These are phyloP conservation scores for Fusarium sp. DNA, from an alignment of 2,329 filamentous ascomycete species.

Conservation along the genomic window DNA sequence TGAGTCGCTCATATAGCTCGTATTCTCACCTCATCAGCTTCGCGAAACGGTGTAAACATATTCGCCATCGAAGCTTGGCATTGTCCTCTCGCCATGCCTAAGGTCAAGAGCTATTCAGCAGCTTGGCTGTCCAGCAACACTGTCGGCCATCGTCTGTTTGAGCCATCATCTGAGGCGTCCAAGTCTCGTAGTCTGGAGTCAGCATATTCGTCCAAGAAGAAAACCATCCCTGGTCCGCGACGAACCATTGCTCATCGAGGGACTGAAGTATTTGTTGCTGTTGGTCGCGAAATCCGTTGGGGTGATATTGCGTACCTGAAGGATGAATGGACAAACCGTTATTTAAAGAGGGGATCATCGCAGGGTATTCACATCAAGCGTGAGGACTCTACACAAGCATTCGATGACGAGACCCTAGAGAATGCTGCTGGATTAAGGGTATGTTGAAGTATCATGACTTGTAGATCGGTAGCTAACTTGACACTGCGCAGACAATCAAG, in stretches of 20 bases:
- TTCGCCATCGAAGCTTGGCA: neutral
- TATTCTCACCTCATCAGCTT: constrained; percentile 6
- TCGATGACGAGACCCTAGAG: constrained; percentile 47
- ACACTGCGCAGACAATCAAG: constrained; percentile 70
- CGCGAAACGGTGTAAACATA: constrained; percentile 15
- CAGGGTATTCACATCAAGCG: constrained; percentile 56
- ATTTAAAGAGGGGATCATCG: constrained; percentile 44
- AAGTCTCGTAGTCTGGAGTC: constrained; percentile 52
- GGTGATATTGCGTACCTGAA: constrained; percentile 84
- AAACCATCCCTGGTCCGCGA: constrained; percentile 58
- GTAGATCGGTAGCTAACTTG: constrained; percentile 9
- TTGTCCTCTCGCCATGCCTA: constrained; percentile 71
- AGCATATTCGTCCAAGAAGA: constrained; percentile 55
- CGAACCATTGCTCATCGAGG: constrained; percentile 81
- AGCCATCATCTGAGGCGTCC: constrained; percentile 52
- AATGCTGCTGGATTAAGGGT: constrained; percentile 47
- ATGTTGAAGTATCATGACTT: constrained; percentile 26
- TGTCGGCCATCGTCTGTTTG: constrained; percentile 82
- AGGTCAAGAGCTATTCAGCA: constrained; percentile 85
- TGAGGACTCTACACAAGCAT: constrained; percentile 54
- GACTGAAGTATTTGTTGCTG: constrained; percentile 88
- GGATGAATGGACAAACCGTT: constrained; percentile 57
- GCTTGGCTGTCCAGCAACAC: constrained; percentile 84
- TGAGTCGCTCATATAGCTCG: neutral
- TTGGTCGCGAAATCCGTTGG: constrained; percentile 92